Evolutionary conservation across 352 stramenopile species (phyloP).

Genomic region (Globisporangium orthogonon): DNA sequence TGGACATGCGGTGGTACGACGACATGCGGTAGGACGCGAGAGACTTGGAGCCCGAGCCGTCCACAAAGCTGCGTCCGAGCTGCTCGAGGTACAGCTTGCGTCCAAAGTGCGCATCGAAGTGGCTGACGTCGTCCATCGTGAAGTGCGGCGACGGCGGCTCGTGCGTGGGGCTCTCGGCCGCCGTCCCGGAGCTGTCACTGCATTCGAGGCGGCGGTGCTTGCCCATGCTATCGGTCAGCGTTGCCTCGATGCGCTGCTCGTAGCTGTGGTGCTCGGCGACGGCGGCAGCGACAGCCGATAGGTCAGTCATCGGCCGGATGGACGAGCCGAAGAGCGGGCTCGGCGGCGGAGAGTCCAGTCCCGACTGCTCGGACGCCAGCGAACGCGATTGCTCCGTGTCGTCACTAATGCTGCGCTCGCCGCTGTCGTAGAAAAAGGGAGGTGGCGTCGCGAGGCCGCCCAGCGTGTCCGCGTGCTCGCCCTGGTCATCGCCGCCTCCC

Average conservation of each 20-base stretch:
- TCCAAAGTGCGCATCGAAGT: slow-evolving; percentile 67
- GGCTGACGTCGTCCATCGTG: slow-evolving; percentile 53
- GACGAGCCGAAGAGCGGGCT: slow-evolving; percentile 12
- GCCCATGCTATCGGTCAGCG: slow-evolving; percentile 42
- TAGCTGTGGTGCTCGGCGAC: slow-evolving; percentile 18
- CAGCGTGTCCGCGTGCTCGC: slow-evolving; percentile 22
- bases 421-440: slow-evolving; percentile 7
- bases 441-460: slow-evolving; percentile 18
- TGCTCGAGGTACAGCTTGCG: slow-evolving; percentile 65
- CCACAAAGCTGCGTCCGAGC: slow-evolving; percentile 50
- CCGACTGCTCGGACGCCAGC: slow-evolving; percentile 45
- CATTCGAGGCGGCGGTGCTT: slow-evolving; percentile 22
- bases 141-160: slow-evolving; percentile 27
- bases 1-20: slow-evolving; percentile 50
- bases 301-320: background rate
- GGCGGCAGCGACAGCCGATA: background rate
- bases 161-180: slow-evolving; percentile 15
- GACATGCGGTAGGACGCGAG: slow-evolving; percentile 64
- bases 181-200: slow-evolving; percentile 11
- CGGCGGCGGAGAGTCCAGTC: slow-evolving; percentile 23
- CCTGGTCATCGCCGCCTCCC: slow-evolving; percentile 27
- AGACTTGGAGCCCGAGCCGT: slow-evolving; percentile 53
- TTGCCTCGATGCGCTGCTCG: slow-evolving; percentile 63
- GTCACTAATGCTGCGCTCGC: slow-evolving; percentile 37
- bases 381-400: slow-evolving; percentile 66